Evolutionary conservation across 441 rosid genomes (phyloP).

Genomic region (Hypseocharis bilobata): DNA sequence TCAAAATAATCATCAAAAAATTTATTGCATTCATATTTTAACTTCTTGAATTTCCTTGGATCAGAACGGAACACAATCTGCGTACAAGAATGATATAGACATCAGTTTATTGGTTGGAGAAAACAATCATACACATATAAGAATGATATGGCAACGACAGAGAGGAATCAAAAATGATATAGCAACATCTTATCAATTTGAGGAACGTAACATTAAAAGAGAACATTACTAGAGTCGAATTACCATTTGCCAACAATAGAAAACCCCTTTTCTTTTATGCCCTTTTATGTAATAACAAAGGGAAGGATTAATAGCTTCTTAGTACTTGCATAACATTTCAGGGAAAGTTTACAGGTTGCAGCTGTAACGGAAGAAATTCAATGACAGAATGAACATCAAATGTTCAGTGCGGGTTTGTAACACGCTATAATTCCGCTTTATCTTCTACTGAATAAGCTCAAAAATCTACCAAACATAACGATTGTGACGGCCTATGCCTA

Average conservation of each 20-base stretch:
- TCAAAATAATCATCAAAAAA: constrained; percentile 36
- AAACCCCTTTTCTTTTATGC: not conserved
- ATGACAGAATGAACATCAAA: not conserved
- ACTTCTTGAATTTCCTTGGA: constrained; percentile 51
- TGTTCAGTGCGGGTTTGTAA: no score
- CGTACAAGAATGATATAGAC: constrained; percentile 9
- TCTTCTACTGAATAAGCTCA: not conserved
- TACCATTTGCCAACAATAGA: no score
- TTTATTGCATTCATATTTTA: constrained; percentile 60
- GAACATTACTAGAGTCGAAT: no score
- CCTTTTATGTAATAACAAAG: not conserved
- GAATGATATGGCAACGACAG: not conserved
- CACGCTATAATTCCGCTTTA: not conserved
- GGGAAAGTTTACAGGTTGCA: not conserved
- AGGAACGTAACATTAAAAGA: no score
- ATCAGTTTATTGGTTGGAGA: not conserved
- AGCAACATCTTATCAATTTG: no score
- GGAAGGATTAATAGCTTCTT: not conserved
- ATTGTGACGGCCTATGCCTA: no score
- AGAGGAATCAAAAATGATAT: not conserved
- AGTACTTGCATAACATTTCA: no score
- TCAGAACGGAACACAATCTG: constrained; percentile 80
- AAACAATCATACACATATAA: not conserved
- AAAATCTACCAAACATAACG: not conserved
- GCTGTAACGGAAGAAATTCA: not conserved